These are phyloP conservation scores for Pseudogymnoascus sp. DNA, from an alignment of 2,329 filamentous ascomycete genomes.

Conservation along the genomic window DNA sequence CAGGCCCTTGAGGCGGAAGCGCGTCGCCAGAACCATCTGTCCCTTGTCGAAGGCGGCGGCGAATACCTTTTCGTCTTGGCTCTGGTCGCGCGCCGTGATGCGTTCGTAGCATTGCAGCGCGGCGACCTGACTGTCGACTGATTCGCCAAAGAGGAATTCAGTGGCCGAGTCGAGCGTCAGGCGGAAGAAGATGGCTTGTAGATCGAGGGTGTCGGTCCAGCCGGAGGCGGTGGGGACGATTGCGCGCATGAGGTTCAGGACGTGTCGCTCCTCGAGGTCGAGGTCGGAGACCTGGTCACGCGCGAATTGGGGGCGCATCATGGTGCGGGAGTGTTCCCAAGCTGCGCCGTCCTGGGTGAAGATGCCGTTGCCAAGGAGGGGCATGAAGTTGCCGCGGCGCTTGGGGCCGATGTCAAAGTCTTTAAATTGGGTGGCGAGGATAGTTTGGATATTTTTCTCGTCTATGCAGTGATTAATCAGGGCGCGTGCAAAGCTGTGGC, in stretches of 20 bases:
- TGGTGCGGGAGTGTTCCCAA: conserved; percentile 30
- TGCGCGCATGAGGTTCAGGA: conserved; percentile 51
- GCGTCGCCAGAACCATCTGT: conserved; percentile 24
- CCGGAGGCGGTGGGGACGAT: conserved; percentile 49
- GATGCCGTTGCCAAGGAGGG: conserved; percentile 26
- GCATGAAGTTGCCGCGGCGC: conserved; percentile 45
- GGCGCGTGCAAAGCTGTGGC: conserved; percentile 14
- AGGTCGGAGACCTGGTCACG: conserved; percentile 57
- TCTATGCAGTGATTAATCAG: conserved; percentile 35
- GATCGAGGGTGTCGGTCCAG: conserved; percentile 43
- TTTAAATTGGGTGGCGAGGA: conserved; percentile 45
- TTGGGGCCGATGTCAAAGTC: conserved; percentile 46
- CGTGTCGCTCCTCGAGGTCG: conserved; percentile 62
- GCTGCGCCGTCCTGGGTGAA: conserved; percentile 26
- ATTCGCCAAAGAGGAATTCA: conserved; percentile 49
- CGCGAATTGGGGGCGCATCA: conserved; percentile 49
- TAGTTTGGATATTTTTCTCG: conserved; percentile 45
- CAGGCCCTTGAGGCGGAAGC: conserved; percentile 16
- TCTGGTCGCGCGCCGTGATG: background rate
- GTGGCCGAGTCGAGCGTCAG: conserved; percentile 49
- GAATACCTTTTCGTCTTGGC: conserved; percentile 31
- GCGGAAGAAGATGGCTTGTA: conserved; percentile 56
- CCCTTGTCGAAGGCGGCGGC: conserved; percentile 42
- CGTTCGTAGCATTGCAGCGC: conserved; percentile 10
- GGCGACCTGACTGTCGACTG: conserved; percentile 35